Conservation (phyloP, 2,329 filamentous ascomycete species). For the Coniochaeta prunicola region DNA sequence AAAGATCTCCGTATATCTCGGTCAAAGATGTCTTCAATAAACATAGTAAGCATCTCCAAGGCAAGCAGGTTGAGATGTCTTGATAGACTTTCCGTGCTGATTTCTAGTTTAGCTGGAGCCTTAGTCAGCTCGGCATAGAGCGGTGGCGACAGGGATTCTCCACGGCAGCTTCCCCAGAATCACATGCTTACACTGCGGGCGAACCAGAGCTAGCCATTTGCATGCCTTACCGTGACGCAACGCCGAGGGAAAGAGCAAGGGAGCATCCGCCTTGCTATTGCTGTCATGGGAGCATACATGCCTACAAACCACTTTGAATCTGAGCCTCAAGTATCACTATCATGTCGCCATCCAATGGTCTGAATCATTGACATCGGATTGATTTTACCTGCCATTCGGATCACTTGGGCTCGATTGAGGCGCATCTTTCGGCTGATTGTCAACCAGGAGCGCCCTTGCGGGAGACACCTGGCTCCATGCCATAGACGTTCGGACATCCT, state of each 20-base stretch:
- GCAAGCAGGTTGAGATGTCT: too few species aligned
- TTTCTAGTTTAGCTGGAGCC: not conserved
- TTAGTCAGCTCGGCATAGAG: not conserved
- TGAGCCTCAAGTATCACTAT: not conserved
- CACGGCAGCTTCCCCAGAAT: slow-evolving; percentile 7
- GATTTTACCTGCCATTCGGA: not conserved
- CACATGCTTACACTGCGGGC: slow-evolving; percentile 7
- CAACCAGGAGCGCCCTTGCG: not conserved
- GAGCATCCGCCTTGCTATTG: not conserved
- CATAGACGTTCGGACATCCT: not conserved
- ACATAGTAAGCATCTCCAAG: too few species aligned
- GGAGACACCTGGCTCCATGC: not conserved
- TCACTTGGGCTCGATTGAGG: not conserved
- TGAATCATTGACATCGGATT: not conserved
- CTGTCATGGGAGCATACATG: not conserved
- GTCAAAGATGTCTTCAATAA: too few species aligned
- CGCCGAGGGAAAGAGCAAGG: slow-evolving; percentile 9
- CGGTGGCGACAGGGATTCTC: not conserved
- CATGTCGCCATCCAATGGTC: not conserved
- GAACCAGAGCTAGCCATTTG: not conserved
- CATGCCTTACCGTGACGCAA: slow-evolving; percentile 11
- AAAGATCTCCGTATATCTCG: too few species aligned
- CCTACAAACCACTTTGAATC: not conserved
- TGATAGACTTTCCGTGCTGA: not conserved
- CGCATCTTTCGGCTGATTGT: not conserved